A percentile compares a stretch with the other conserved stretches of the same genome.
phyloP scores from a whole-genome alignment of 1,284 basidiomycete genomes.

The Heliocybe sulcata region DNA sequence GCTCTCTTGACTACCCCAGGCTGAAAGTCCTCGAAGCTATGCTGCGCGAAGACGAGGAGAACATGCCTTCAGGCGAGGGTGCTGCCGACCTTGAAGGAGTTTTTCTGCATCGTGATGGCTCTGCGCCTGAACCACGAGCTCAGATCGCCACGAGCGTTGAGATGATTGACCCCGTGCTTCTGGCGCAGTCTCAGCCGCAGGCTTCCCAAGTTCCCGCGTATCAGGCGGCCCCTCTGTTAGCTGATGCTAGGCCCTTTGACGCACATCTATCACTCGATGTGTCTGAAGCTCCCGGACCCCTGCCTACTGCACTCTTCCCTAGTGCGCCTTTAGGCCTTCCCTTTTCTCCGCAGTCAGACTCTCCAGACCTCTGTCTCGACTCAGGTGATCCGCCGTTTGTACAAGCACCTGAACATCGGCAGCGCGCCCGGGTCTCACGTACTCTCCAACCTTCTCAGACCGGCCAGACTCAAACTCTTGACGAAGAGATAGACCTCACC shows the following conservation, averaged over 20 bases:
- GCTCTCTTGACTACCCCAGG: constrained; percentile 25
- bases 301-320: not conserved
- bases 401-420: no score
- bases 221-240: not conserved
- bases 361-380: no score
- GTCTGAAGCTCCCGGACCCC: not conserved
- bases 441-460: not conserved
- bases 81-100: not conserved
- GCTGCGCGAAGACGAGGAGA: constrained; percentile 29
- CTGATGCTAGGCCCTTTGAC: not conserved
- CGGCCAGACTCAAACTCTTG: not conserved
- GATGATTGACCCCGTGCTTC: constrained; percentile 21
- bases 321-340: not conserved
- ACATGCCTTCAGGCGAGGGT: no score
- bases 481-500: constrained; percentile 5
- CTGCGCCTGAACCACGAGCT: not conserved
- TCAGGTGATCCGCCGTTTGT: no score
- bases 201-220: not conserved
- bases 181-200: constrained; percentile 9
- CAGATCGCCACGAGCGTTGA: constrained; percentile 10
- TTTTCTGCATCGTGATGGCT: not conserved
- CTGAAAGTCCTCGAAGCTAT: constrained; percentile 41
- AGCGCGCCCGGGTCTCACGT: no score
- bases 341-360: no score
- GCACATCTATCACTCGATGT: not conserved